Evolutionary conservation across 129 eudicot genomes (phyloP).

Genomic region (Tagetes patula): DNA sequence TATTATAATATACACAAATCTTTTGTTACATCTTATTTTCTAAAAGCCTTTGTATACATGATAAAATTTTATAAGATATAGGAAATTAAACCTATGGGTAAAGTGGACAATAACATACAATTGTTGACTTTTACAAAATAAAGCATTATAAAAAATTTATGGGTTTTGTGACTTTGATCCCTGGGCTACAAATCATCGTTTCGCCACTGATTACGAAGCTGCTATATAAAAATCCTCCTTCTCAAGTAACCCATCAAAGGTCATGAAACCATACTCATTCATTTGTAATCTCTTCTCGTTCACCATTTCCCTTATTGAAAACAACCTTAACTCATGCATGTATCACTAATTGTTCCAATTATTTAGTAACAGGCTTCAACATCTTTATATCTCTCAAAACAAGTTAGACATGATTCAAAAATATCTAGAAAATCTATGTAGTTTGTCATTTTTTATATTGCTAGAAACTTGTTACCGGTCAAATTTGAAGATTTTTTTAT

Average conservation of each 20-base stretch:
- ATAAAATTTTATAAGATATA: too few species aligned
- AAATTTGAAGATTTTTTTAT: background rate
- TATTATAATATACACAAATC: too few species aligned
- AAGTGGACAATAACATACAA: too few species aligned
- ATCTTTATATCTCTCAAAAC: background rate
- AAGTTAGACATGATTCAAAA: background rate
- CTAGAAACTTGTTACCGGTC: background rate
- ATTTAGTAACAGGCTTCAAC: background rate
- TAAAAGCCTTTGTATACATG: too few species aligned
- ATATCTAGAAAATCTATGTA: conserved; percentile 1
- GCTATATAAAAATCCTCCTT: too few species aligned
- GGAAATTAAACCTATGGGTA: too few species aligned
- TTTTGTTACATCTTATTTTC: too few species aligned
- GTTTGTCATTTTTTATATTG: background rate
- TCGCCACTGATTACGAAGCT: too few species aligned
- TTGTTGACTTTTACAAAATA: too few species aligned
- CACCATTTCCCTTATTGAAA: background rate
- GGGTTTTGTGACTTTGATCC: too few species aligned
- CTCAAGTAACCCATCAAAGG: background rate
- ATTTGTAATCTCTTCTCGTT: background rate
- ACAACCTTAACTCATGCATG: conserved; percentile 22
- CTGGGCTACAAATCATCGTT: too few species aligned
- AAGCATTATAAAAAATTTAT: too few species aligned
- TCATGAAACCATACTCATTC: background rate
- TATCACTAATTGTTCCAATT: conserved; percentile 2